These are phyloP conservation scores for Thelephora terrestris DNA, from an alignment of 1,284 basidiomycete genomes.

Conservation along the genomic window DNA sequence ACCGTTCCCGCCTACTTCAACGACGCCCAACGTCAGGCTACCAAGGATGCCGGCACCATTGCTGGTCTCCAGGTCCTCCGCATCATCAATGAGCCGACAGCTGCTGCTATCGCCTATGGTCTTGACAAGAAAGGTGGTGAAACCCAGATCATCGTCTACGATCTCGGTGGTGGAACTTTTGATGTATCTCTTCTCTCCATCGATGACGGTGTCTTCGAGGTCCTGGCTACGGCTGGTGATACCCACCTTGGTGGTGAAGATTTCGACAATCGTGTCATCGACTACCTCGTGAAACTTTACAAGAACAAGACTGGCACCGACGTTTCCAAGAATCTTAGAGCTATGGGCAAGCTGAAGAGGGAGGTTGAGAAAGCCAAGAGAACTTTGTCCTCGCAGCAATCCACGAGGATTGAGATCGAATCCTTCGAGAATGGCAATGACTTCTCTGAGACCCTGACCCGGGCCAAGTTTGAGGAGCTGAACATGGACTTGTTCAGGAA, in stretches of 20 bases:
- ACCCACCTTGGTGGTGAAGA: slow-evolving; percentile 99
- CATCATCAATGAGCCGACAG: slow-evolving; percentile 99
- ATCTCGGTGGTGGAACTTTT: slow-evolving; percentile 69
- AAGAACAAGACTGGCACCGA: slow-evolving; percentile 94
- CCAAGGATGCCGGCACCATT: slow-evolving; percentile 97
- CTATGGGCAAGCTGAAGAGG: slow-evolving; percentile 94
- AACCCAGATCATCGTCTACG: slow-evolving; percentile 95
- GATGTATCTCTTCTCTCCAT: slow-evolving; percentile 97
- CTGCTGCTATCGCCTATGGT: slow-evolving; percentile 97
- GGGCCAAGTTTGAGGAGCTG: slow-evolving; percentile 98
- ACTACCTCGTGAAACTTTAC: slow-evolving; percentile 87
- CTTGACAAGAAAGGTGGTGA: slow-evolving; percentile 94
- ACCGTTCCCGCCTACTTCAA: slow-evolving; percentile 99
- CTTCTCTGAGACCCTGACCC: slow-evolving; percentile 93
- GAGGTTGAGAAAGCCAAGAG: slow-evolving; percentile 99
- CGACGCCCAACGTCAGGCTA: slow-evolving; percentile 97
- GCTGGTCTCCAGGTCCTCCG: slow-evolving; percentile 93
- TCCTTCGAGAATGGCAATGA: slow-evolving; percentile 93
- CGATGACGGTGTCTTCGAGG: slow-evolving; percentile 97
- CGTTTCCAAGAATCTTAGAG: slow-evolving; percentile 78
- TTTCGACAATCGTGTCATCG: slow-evolving; percentile 95
- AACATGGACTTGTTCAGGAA: slow-evolving; percentile 99
- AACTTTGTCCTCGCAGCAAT: slow-evolving; percentile 78
- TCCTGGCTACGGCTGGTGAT: slow-evolving; percentile 95
- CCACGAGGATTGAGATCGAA: slow-evolving; percentile 67